Percentiles rank a stretch among this genome's conserved stretches.
Evolutionary conservation across 192 early-diverging fungal species (phyloP).

Genomic region (Mortierella hygrophila): DNA sequence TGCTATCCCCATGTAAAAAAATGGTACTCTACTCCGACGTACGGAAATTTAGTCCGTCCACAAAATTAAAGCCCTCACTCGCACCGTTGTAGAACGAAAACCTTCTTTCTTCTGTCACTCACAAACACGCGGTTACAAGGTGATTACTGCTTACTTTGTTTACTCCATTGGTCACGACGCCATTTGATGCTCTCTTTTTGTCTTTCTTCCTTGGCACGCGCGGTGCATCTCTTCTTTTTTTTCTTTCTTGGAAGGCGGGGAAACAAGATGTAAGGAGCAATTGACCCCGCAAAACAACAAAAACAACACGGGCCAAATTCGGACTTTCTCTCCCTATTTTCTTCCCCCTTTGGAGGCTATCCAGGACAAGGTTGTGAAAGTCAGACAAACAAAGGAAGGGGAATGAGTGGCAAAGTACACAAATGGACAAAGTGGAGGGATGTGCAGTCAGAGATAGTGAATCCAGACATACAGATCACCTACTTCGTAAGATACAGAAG

Average conservation of each 20-base stretch:
- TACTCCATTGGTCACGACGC: not conserved
- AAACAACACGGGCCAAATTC: constrained; percentile 6
- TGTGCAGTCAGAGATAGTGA: not conserved
- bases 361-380: not conserved
- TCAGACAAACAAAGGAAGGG: not conserved
- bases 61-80: not conserved
- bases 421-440: not conserved
- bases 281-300: constrained; percentile 7
- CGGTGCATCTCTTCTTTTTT: no score
- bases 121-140: not conserved
- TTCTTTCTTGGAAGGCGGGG: no score
- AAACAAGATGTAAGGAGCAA: not conserved
- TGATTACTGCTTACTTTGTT: not conserved
- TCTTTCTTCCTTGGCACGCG: not conserved
- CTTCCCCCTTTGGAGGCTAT: not conserved
- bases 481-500: not conserved
- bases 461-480: not conserved
- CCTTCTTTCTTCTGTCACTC: not conserved
- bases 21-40: not conserved
- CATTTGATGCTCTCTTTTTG: not conserved
- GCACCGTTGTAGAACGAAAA: not conserved
- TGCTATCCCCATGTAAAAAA: not conserved
- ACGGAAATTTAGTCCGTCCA: not conserved
- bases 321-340: not conserved
- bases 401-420: no score